phyloP scores from a whole-genome alignment of 352 stramenopile genomes.

The Blastocystis sp. region DNA sequence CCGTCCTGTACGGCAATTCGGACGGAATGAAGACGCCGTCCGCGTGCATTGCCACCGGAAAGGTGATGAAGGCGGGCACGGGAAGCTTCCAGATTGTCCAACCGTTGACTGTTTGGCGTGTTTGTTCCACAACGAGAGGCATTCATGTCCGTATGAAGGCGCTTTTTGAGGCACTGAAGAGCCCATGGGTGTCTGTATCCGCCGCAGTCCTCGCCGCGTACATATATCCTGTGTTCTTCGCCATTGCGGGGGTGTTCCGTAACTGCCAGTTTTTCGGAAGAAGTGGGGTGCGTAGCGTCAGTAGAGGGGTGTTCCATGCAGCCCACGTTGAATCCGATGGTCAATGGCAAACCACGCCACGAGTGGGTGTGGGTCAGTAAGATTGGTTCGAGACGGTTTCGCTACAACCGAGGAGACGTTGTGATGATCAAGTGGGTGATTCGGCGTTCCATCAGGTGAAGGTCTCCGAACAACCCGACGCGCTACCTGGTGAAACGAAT shows the following conservation, averaged over 20 bases:
- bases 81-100: constrained; percentile 59
- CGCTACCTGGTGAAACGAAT: constrained; percentile 63
- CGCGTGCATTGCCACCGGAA: constrained; percentile 62
- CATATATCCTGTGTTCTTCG: constrained; percentile 24
- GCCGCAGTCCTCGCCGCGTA: constrained; percentile 25
- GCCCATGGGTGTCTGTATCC: constrained; percentile 35
- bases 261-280: constrained; percentile 8
- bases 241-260: neutral
- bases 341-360: constrained; percentile 3
- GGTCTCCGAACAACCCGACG: constrained; percentile 13
- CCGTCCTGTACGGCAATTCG: constrained; percentile 84
- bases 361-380: constrained; percentile 61
- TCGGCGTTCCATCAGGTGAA: neutral
- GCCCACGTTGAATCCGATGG: constrained; percentile 30
- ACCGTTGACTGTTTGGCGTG: constrained; percentile 32
- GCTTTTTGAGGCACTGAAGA: neutral
- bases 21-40: constrained; percentile 65
- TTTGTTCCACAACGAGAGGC: too few relatives aligned
- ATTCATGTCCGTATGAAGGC: neutral
- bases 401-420: constrained; percentile 30
- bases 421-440: constrained; percentile 10
- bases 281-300: constrained; percentile 9
- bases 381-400: neutral
- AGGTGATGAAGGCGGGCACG: constrained; percentile 71
- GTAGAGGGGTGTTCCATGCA: constrained; percentile 53